phyloP scores from a whole-genome alignment of 1,139 yeast genomes.

The Kodamaea arcana region DNA sequence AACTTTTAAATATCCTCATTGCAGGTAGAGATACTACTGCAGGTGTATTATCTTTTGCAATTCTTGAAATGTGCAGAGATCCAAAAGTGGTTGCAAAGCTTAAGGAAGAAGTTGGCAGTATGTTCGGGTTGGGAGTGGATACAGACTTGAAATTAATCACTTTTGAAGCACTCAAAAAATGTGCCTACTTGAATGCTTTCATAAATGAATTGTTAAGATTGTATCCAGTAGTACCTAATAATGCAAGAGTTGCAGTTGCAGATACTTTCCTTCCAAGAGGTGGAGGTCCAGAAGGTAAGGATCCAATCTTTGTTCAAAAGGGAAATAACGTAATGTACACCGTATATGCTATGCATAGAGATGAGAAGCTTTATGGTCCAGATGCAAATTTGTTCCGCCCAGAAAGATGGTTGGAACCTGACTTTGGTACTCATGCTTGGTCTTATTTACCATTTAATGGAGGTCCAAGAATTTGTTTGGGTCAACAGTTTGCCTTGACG shows the following conservation, averaged over 20 bases:
- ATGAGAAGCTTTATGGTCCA: constrained; percentile 41
- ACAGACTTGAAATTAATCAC: constrained; percentile 28
- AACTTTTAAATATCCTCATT: constrained; percentile 38
- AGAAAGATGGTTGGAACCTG: constrained; percentile 44
- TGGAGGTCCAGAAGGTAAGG: constrained; percentile 41
- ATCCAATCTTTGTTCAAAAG: constrained; percentile 44
- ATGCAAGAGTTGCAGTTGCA: constrained; percentile 41
- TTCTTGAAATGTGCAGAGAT: constrained; percentile 38
- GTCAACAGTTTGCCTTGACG: constrained; percentile 56
- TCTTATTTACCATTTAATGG: constrained; percentile 55
- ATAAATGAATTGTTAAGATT: constrained; percentile 49
- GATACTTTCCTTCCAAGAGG: constrained; percentile 50
- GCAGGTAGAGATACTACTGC: constrained; percentile 50
- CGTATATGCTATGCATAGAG: constrained; percentile 45
- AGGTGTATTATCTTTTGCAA: constrained; percentile 36
- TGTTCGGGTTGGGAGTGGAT: constrained; percentile 34
- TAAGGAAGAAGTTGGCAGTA: constrained; percentile 27
- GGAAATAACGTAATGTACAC: constrained; percentile 44
- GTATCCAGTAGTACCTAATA: constrained; percentile 53
- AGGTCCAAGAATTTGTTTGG: constrained; percentile 57
- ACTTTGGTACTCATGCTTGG: constrained; percentile 38
- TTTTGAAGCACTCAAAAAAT: constrained; percentile 47
- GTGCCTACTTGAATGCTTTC: constrained; percentile 43
- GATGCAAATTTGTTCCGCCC: constrained; percentile 47
- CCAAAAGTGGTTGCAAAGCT: constrained; percentile 32